Conservation (phyloP, 768 basidiomycete species). For the Mycena sanguinolenta region DNA sequence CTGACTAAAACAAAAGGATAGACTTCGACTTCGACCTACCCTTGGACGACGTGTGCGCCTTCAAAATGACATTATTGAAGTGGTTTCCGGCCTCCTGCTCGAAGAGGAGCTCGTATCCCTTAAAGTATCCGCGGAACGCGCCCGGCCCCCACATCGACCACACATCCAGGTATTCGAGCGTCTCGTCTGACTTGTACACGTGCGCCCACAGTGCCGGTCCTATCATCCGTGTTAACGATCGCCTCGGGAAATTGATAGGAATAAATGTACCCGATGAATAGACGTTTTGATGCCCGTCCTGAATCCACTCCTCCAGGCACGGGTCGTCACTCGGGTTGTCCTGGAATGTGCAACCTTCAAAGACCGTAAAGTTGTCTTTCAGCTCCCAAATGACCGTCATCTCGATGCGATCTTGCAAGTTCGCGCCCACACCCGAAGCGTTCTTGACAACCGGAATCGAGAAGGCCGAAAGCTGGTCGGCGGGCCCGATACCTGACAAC, state of each 20-base stretch:
- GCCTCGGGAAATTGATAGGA: too few relatives aligned
- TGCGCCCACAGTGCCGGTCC: slow-evolving; percentile 22
- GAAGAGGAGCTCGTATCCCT: slow-evolving; percentile 15
- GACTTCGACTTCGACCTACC: too few relatives aligned
- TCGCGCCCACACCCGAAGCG: too few relatives aligned
- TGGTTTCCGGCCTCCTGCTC: too few relatives aligned
- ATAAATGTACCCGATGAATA: slow-evolving; percentile 18
- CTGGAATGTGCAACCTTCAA: slow-evolving; percentile 21
- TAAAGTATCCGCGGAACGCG: slow-evolving; percentile 27
- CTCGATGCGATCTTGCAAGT: slow-evolving; percentile 53
- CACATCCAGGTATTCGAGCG: slow-evolving; percentile 24
- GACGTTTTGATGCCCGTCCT: slow-evolving; percentile 20
- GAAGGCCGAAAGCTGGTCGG: slow-evolving; percentile 8
- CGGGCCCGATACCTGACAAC: slow-evolving; percentile 46
- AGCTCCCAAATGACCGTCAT: slow-evolving; percentile 26
- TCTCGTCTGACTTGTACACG: slow-evolving; percentile 8
- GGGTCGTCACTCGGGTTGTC: slow-evolving; percentile 9
- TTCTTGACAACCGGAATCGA: slow-evolving; percentile 23
- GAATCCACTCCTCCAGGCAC: slow-evolving; percentile 16
- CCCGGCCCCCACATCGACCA: slow-evolving; percentile 33
- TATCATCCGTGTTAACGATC: background rate
- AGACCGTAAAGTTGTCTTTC: slow-evolving; percentile 29
- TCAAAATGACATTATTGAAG: slow-evolving; percentile 30
- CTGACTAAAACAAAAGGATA: background rate
- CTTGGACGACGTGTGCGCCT: slow-evolving; percentile 24